Base-by-base conservation (phyloP, 805 yeast genomes). In the Hanseniaspora clermontiae region DNA sequence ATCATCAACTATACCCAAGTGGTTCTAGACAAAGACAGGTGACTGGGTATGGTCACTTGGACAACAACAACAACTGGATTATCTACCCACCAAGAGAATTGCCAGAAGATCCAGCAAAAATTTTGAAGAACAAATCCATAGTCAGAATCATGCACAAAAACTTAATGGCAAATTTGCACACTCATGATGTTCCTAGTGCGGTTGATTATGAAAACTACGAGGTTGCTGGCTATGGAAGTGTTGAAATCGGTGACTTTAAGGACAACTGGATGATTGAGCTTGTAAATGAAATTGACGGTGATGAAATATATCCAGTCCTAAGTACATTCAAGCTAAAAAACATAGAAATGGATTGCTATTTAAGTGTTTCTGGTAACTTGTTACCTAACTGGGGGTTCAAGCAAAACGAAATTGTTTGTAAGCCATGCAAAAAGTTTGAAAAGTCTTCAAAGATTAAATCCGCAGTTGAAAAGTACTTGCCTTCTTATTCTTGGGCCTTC, bases 301-400 rank as follows among this genome's bases (percentile, higher is more conserved):
- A 64, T 6, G 64, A 66, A 48, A 65, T 88, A 55, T 95, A 87
- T 70, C 93, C 97, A 17, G 77, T 90, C 60, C 80, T 96, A 39
- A 77, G 96, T 1, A 81, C 88, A 24, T 80, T 93, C 71, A 79
- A 96, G 70, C 73, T 93, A 62, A 80, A 75, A 64, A 83, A 83
- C 68, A 75, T 74, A 61, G 79, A 68, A 10, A 68, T 88, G 64
- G 84, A 85, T 43, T 95, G 97, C 68, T 90, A 89, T 68, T 73
- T 93, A 65, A 86, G 90, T 61, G 86, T 91, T 14, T 77, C 93
- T 11, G 97, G 96, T 47, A 72, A 74, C 61, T 68, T 79, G 27
- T 82, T 90, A 66, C 99, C 99, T 19, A 82, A 81, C 17, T 93
- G 99, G 99, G 99, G 98, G 20, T 93, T 91, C 78, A 80, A 88